Evolutionary conservation across 148 eudicot genomes (phyloP).

Genomic region (Cornus controversa): DNA sequence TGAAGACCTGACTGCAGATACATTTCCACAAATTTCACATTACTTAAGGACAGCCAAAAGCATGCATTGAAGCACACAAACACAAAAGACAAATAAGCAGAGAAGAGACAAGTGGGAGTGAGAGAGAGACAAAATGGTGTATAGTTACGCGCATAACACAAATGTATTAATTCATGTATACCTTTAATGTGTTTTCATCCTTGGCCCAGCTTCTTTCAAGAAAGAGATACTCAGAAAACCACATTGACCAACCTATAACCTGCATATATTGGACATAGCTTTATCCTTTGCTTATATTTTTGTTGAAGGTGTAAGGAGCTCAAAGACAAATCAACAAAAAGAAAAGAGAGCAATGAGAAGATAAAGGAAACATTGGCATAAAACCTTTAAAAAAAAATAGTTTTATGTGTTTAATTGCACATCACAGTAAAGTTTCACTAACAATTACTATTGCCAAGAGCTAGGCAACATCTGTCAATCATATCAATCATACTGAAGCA

Average conservation of each 20-base stretch:
- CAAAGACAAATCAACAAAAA: background rate
- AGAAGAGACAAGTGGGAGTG: background rate
- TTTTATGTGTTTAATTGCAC: background rate
- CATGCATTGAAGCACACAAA: background rate
- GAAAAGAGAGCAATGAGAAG: background rate
- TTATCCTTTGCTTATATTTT: background rate
- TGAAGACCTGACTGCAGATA: conserved; percentile 69
- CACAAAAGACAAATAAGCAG: background rate
- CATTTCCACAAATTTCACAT: conserved; percentile 14
- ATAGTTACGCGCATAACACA: background rate
- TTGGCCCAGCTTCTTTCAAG: conserved; percentile 88
- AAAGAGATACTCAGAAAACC: conserved; percentile 93
- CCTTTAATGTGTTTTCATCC: conserved; percentile 80
- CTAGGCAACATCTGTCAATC: background rate
- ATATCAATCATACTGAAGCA: background rate
- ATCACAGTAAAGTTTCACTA: background rate
- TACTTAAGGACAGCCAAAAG: background rate
- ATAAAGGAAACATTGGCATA: background rate
- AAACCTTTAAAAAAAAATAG: background rate
- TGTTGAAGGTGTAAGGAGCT: background rate
- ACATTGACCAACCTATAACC: conserved; percentile 97
- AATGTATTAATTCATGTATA: conserved; percentile 17
- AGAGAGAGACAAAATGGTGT: background rate
- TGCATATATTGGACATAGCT: conserved; percentile 24
- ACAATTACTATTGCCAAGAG: background rate